Evolutionary conservation across 129 eudicot genomes (phyloP).

Genomic region (Rutidosis leptorrhynchoides): DNA sequence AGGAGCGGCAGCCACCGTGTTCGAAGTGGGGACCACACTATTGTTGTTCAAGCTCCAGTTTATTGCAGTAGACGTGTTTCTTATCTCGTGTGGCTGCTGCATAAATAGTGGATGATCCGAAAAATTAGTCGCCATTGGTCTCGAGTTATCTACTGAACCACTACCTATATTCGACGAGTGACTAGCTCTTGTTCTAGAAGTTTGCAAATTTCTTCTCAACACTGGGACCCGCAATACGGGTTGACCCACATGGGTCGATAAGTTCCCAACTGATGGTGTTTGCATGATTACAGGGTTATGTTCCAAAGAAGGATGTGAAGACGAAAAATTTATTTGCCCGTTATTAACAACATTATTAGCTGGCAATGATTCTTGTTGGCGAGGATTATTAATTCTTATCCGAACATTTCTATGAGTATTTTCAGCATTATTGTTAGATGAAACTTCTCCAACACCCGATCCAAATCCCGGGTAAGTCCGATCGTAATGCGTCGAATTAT

Average conservation of each 20-base stretch:
- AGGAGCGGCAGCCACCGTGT: no score
- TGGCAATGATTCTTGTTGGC: slow-evolving; percentile 45
- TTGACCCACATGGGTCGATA: slow-evolving; percentile 32
- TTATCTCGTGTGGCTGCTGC: no score
- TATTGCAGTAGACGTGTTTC: no score
- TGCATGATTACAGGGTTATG: slow-evolving; percentile 38
- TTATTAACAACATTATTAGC: slow-evolving; percentile 15
- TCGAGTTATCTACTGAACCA: slow-evolving; percentile 40
- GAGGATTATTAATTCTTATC: slow-evolving; percentile 49
- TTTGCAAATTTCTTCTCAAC: slow-evolving; percentile 43
- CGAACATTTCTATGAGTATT: slow-evolving; percentile 61
- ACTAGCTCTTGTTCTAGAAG: slow-evolving; percentile 51
- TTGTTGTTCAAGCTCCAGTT: slow-evolving; percentile 27
- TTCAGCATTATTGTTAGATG: slow-evolving; percentile 44
- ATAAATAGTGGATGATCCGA: slow-evolving; percentile 68
- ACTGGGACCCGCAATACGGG: slow-evolving; percentile 38
- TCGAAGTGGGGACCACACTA: slow-evolving; percentile 36
- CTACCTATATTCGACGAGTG: slow-evolving; percentile 33
- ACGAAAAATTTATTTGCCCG: slow-evolving; percentile 28
- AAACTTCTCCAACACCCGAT: slow-evolving; percentile 40
- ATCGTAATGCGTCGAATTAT: slow-evolving; percentile 26
- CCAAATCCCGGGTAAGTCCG: slow-evolving; percentile 50
- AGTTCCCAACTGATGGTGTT: slow-evolving; percentile 27
- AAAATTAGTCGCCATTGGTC: slow-evolving; percentile 48
- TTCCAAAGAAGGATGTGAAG: slow-evolving; percentile 45